Evolutionary conservation across 768 basidiomycete genomes (phyloP), one percentile per base, ranked within the genome.

Genomic region (Termitomyces sp.): DNA sequence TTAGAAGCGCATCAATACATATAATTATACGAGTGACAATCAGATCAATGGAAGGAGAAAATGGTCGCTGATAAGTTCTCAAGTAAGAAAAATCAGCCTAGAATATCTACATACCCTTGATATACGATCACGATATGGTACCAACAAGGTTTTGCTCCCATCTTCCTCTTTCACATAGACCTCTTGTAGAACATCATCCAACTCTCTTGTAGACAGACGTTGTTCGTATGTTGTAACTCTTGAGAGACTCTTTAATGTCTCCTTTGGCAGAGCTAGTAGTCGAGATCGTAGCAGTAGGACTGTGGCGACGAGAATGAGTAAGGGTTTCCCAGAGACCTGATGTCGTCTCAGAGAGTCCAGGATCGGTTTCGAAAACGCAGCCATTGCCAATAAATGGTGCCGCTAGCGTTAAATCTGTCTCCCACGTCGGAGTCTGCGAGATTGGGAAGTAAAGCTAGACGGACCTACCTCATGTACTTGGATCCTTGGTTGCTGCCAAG

Each of bases 141-240:
- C 85, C 1, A 88, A 78, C n/a, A 92, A 73, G 5, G 79, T 84
- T 69, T 85, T 85, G 18, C 79, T 79, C 3, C 88, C 89, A 64
- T 84, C 82, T 3, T 77, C 69, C 58, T 84, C 80, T 35, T 84
- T 79, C 18, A 83, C 73, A 68, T 91, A 93, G 32, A 92, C 75
- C 66, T 85, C 79, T 71, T 88, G 84, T 50, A 89, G 67, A 20
- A 84, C 80, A 49, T 75, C 70, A 8, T 73, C 70, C 9, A 85
- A 71, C 44, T 85, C 81, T 45, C 80, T 75, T 32, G 74, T 66
- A 6, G 75, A 72, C 22, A 78, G 59, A 22, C 69, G 72, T 42
- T 67, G 64, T 2, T 67, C 70, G 1, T 70, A 64, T 7, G 73
- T 66, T n/a, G 68, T 12, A 20, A 15, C 71, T 28, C 60, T 51